These are phyloP conservation scores for Ogataea methanolica DNA, from an alignment of 805 yeast species.

Conservation along the genomic window DNA sequence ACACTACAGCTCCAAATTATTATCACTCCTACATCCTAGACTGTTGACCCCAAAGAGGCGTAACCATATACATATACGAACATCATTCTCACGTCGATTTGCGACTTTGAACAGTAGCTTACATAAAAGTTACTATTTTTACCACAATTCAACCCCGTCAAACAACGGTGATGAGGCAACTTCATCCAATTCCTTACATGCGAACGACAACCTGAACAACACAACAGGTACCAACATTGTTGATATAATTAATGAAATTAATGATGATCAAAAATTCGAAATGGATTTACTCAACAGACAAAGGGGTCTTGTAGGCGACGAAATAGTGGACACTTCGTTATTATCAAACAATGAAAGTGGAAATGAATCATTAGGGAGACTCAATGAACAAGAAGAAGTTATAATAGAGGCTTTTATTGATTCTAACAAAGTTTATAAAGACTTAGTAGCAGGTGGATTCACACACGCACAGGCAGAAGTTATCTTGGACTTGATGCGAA, in stretches of 20 bases:
- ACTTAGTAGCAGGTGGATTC: conserved; percentile 53
- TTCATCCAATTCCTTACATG: background rate
- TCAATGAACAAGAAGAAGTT: conserved; percentile 13
- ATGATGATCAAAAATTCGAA: conserved; percentile 21
- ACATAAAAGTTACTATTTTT: conserved; percentile 1
- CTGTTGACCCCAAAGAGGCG: no score
- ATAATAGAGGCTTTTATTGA: conserved; percentile 44
- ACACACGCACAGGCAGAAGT: conserved; percentile 56
- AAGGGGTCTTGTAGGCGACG: background rate
- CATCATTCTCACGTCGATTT: no score
- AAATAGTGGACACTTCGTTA: background rate
- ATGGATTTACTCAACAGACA: conserved; percentile 8
- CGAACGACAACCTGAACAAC: conserved; percentile 5
- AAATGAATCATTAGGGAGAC: no score
- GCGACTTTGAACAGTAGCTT: no score
- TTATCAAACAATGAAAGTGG: no score
- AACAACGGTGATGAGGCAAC: background rate
- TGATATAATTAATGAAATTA: conserved; percentile 25
- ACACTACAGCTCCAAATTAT: no score
- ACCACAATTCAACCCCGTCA: conserved; percentile 2
- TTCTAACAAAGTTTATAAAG: conserved; percentile 55
- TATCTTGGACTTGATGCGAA: conserved; percentile 42
- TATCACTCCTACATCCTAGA: no score
- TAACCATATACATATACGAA: no score
- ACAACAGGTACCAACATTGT: conserved; percentile 24